Evolutionary conservation across 179 eudicot species (phyloP).

Genomic region (Gypsophila paniculata): DNA sequence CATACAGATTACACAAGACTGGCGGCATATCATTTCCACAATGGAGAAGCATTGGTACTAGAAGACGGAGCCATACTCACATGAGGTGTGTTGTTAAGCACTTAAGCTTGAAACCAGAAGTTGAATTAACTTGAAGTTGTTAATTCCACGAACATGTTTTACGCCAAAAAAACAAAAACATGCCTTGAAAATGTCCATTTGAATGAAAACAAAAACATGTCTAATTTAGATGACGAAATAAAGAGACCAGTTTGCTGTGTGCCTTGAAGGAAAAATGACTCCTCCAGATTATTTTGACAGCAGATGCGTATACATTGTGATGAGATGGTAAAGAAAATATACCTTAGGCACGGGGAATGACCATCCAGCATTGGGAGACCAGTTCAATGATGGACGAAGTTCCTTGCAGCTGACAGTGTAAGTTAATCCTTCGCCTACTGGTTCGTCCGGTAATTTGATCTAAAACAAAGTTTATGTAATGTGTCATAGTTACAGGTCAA

Average conservation of each 20-base stretch:
- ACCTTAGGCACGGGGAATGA: conserved; percentile 49
- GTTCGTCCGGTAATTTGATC: conserved; percentile 53
- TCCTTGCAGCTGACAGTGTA: conserved; percentile 51
- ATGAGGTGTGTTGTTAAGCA: too few species aligned
- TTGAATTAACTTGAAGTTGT: neutral
- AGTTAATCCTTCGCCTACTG: conserved; percentile 58
- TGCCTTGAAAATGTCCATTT: neutral
- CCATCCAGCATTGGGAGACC: conserved; percentile 75
- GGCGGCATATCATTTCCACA: neutral
- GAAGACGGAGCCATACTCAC: too few species aligned
- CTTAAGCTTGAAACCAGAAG: neutral
- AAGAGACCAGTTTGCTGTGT: conserved; percentile 1
- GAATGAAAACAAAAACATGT: neutral
- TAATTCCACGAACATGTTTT: too few species aligned
- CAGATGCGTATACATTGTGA: neutral
- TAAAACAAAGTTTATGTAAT: conserved; percentile 6
- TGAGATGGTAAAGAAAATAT: conserved; percentile 4
- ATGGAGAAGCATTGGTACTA: neutral
- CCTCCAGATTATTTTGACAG: neutral
- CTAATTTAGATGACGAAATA: conserved; percentile 2
- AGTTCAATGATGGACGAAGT: conserved; percentile 73
- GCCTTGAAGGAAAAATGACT: conserved; percentile 3
- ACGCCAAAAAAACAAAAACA: neutral
- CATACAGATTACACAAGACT: neutral
- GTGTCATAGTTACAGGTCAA: conserved; percentile 5